Percentiles rank a stretch among this genome's conserved stretches.
Conservation (phyloP, 139 green algal genomes). For the Chlorella sp. region DNA sequence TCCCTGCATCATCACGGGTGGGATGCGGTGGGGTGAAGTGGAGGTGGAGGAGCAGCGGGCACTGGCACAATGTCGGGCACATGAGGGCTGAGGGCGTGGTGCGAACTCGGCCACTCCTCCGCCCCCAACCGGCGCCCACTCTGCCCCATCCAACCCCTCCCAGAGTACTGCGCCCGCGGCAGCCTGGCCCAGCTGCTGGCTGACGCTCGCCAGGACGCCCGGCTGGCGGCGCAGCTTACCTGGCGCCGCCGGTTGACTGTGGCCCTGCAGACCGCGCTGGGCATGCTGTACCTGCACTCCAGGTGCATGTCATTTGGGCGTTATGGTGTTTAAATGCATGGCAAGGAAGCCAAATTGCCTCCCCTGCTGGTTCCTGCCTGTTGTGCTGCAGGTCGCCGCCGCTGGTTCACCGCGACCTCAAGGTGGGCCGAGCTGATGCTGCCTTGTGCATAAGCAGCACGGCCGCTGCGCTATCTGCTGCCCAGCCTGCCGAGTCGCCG, state of each 20-base stretch:
- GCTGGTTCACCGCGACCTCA: background rate
- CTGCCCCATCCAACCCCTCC: background rate
- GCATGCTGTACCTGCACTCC: slow-evolving; percentile 1
- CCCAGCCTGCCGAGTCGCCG: too few species aligned
- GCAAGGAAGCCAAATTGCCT: too few species aligned
- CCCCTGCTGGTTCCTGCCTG: too few species aligned
- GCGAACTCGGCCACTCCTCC: background rate
- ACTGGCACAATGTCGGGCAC: background rate
- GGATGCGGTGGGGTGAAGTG: background rate
- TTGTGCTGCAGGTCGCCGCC: too few species aligned
- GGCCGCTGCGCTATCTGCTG: too few species aligned
- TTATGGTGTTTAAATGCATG: too few species aligned
- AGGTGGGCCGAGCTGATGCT: background rate
- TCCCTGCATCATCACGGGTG: background rate
- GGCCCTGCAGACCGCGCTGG: background rate
- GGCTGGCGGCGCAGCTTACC: background rate
- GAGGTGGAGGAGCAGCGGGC: too few species aligned
- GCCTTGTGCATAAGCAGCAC: too few species aligned
- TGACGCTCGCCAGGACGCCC: background rate
- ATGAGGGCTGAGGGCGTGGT: background rate
- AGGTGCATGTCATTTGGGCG: background rate
- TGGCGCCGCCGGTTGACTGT: background rate
- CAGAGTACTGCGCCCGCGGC: background rate
- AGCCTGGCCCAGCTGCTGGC: background rate
- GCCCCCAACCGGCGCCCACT: too few species aligned